phyloP scores from a whole-genome alignment of 495 filamentous ascomycete genomes.

The Trichoderma reesei region DNA sequence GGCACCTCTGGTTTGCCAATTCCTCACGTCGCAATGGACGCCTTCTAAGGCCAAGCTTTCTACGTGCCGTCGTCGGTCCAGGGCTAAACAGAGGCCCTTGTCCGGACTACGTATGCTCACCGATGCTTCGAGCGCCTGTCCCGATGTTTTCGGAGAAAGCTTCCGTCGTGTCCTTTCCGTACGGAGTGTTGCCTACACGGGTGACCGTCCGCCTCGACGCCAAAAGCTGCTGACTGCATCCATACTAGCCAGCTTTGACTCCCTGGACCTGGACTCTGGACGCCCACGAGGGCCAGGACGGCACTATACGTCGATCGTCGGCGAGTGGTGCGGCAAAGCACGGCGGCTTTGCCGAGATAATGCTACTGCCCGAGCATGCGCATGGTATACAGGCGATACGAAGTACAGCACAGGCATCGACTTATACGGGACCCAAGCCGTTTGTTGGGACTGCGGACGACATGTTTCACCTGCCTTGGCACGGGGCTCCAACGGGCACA shows the following conservation, averaged over 20 bases:
- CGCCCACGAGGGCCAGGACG: background rate
- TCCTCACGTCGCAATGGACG: background rate
- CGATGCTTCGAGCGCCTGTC: background rate
- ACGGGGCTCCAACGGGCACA: background rate
- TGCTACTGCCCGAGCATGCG: background rate
- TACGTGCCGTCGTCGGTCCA: background rate
- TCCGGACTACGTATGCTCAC: background rate
- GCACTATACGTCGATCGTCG: slow-evolving; percentile 3
- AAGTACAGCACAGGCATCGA: too few species aligned
- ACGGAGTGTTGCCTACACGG: background rate
- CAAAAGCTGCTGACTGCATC: slow-evolving; percentile 5
- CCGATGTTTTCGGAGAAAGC: background rate
- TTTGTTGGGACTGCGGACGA: background rate
- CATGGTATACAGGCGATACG: too few species aligned
- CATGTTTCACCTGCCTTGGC: background rate
- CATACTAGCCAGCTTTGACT: background rate
- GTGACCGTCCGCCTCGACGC: background rate
- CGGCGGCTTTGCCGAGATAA: background rate
- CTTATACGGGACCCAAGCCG: background rate
- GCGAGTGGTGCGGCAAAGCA: slow-evolving; percentile 4
- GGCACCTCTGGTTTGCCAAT: background rate
- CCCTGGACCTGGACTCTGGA: background rate
- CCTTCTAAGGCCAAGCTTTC: background rate
- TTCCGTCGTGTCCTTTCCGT: background rate
- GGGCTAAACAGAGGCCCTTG: background rate